Percentiles rank a stretch among this genome's conserved stretches.
Conservation (phyloP, 768 basidiomycete species). For the Serendipita vermifera region DNA sequence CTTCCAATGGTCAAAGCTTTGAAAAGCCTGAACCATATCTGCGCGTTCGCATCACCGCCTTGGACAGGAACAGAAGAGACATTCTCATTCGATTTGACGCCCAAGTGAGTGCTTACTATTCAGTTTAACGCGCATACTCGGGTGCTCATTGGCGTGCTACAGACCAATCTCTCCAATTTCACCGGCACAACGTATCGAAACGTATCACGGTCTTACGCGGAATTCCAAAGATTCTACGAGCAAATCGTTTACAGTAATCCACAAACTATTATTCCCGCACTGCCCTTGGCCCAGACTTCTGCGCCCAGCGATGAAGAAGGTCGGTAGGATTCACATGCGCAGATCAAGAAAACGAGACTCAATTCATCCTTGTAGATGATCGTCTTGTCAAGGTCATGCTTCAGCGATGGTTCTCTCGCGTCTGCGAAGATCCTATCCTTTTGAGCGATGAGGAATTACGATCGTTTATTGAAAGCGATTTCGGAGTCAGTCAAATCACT, state of each 20-base stretch:
- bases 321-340: constrained; percentile 16
- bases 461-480: constrained; percentile 93
- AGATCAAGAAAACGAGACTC: neutral
- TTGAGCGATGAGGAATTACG: constrained; percentile 85
- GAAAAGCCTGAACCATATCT: constrained; percentile 77
- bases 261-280: constrained; percentile 89
- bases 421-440: constrained; percentile 85
- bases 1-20: constrained; percentile 54
- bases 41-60: constrained; percentile 72
- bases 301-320: constrained; percentile 92
- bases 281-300: constrained; percentile 92
- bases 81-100: constrained; percentile 90
- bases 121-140: neutral
- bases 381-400: constrained; percentile 88
- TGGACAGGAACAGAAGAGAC: constrained; percentile 93
- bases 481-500: constrained; percentile 43
- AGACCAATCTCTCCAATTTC: constrained; percentile 94
- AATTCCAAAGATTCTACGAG: constrained; percentile 91
- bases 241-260: constrained; percentile 81
- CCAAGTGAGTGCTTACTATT: constrained; percentile 44
- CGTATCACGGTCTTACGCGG: constrained; percentile 86
- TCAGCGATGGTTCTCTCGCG: constrained; percentile 85
- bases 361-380: constrained; percentile 45
- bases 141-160: constrained; percentile 8
- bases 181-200: constrained; percentile 81